Conservation (phyloP, 2,329 filamentous ascomycete genomes). For the Penicillium occitanis region DNA sequence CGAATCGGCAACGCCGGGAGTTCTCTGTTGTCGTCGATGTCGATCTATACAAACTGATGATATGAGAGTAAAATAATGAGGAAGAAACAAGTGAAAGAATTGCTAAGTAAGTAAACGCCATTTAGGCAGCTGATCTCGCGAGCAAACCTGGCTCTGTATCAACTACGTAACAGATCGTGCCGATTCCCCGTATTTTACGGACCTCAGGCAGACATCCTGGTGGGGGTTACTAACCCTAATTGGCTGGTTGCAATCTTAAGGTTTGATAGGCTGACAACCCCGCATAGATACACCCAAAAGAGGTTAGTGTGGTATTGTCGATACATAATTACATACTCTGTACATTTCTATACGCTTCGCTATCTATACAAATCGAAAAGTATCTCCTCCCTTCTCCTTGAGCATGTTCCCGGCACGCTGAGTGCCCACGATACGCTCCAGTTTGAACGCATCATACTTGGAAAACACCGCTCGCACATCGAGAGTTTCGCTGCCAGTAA, state of each 20-base stretch:
- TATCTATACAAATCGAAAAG: constrained; percentile 84
- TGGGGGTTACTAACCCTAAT: neutral
- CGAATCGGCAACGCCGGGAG: neutral
- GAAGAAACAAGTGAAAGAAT: neutral
- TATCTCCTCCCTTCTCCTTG: constrained; percentile 75
- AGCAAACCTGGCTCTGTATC: neutral
- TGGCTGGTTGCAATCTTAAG: neutral
- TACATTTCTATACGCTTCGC: neutral
- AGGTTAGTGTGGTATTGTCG: neutral
- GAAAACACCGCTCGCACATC: constrained; percentile 67
- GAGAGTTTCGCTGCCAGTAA: constrained; percentile 48
- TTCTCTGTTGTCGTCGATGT: neutral
- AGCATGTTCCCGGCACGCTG: constrained; percentile 82
- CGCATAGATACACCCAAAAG: neutral
- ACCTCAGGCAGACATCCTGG: neutral
- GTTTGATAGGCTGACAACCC: neutral
- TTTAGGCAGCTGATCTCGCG: constrained; percentile 15
- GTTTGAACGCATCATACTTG: constrained; percentile 81
- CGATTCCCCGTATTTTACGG: constrained; percentile 2
- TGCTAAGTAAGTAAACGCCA: neutral
- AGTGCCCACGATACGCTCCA: constrained; percentile 84
- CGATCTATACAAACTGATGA: neutral
- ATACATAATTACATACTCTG: neutral
- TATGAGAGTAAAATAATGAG: neutral
- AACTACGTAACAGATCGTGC: neutral